A percentile compares a stretch with the other conserved stretches of the same genome.
Evolutionary conservation across 441 rosid species (phyloP).

Genomic region (Hura crepitans): DNA sequence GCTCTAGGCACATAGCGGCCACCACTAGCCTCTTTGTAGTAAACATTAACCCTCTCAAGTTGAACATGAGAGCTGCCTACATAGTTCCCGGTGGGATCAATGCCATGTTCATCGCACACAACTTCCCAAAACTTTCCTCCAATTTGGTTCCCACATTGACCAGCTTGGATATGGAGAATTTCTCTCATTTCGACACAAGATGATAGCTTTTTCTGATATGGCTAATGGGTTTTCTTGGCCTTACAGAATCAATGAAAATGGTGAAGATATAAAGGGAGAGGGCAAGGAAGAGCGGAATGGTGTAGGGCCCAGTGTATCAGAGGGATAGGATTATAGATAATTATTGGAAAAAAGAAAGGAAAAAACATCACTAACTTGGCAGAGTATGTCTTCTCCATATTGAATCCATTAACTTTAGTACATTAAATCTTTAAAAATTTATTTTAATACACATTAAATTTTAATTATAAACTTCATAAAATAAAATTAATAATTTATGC

Average conservation of each 20-base stretch:
- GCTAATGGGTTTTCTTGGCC: not conserved
- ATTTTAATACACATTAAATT: too few relatives aligned
- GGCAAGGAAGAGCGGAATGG: conserved; percentile 13
- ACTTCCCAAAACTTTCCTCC: conserved; percentile 61
- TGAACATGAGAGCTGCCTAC: conserved; percentile 37
- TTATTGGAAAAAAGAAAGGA: too few relatives aligned
- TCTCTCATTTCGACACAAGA: conserved; percentile 39
- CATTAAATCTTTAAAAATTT: too few relatives aligned
- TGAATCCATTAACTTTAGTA: too few relatives aligned
- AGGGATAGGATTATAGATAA: conserved; percentile 19
- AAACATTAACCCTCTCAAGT: conserved; percentile 53
- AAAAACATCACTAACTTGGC: too few relatives aligned
- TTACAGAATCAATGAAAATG: not conserved
- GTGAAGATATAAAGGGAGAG: not conserved
- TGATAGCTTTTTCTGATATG: not conserved
- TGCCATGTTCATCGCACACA: conserved; percentile 59
- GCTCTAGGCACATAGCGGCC: conserved; percentile 57
- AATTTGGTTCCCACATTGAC: conserved; percentile 63
- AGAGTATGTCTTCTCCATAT: too few relatives aligned
- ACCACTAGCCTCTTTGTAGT: conserved; percentile 55
- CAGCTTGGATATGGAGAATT: conserved; percentile 58
- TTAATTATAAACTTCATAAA: too few relatives aligned
- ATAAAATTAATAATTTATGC: too few relatives aligned
- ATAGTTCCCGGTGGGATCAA: conserved; percentile 44
- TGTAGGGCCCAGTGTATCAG: conserved; percentile 26